Base-by-base conservation (phyloP, 352 stramenopile genomes). In the Phytophthora idaei region DNA sequence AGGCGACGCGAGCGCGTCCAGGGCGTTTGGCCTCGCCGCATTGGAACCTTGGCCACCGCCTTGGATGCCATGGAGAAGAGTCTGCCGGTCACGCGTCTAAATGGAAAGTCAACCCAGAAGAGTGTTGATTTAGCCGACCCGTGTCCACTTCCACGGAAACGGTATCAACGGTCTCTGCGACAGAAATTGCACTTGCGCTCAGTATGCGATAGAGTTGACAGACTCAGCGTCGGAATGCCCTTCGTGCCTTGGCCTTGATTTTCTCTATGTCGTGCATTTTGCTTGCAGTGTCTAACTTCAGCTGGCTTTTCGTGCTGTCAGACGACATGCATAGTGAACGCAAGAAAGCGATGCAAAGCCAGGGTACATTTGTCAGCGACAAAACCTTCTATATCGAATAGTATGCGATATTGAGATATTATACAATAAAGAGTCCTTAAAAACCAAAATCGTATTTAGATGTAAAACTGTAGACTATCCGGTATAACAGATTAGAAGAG, bases 1-100 rank as follows among this genome's bases (percentile, higher is more conserved):
- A 79, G 63, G 14, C 68, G 71, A n/a, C 71, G 71, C 8, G 62
- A 71, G 36, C 46, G 64, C 12, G 31, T 61, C 57, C 46, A 66
- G 15, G 37, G 15, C 49, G 61, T 48, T 9, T 29, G n/a, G 11
- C 54, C 53, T 17, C 58, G 45, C 21, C 69, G 39, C 69, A 76
- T 73, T 0, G 64, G 36, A 10, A 76, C 48, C 17, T 72, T 72
- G 37, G 45, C 11, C 61, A 67, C 11, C 2, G 60, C 27, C 10
- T 37, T 65, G n/a, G 64, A 57, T 10, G 51, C 32, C 32, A 58
- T 57, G 3, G 10, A 14, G 12, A 28, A 37, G 37, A 15, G 50
- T 12, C 11, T 46, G 31, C n/a, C 14, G 9, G 44, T 49, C 44
- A 21, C 36, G 36, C 36, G 36, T 42, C 36, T 42, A 42, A 32